Percentiles rank a stretch among this genome's conserved stretches.
Conservation (phyloP, 345 rosid species). For the Eucalyptus melliodora region DNA sequence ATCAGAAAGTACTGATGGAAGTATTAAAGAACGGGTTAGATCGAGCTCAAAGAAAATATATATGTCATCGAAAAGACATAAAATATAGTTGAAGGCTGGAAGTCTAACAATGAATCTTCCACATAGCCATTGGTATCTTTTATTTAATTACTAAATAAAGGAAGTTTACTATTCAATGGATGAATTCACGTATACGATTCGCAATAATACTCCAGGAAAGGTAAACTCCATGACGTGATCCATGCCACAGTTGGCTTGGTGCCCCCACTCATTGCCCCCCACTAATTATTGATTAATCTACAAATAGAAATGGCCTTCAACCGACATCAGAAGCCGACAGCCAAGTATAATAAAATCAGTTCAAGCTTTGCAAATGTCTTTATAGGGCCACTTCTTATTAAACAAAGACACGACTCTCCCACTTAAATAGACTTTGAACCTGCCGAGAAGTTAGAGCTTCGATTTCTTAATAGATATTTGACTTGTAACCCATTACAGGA, state of each 20-base stretch:
- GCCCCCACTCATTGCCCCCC: conserved; percentile 2
- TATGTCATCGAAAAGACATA: background rate
- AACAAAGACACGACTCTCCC: background rate
- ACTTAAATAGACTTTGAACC: background rate
- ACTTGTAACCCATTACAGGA: background rate
- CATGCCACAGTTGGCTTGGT: background rate
- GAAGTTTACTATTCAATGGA: background rate
- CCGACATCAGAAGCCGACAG: background rate
- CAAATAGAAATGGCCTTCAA: background rate
- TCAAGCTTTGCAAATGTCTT: background rate
- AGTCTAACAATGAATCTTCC: background rate
- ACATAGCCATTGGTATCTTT: background rate
- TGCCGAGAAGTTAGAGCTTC: background rate
- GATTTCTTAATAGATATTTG: background rate
- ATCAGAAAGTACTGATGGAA: background rate
- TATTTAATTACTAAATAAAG: background rate
- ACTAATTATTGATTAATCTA: background rate
- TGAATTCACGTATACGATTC: background rate
- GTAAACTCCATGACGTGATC: background rate
- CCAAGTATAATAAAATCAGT: background rate
- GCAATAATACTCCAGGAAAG: background rate
- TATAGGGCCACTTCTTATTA: background rate
- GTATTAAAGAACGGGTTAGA: background rate
- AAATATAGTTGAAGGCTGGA: background rate
- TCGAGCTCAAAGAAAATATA: background rate